Evolutionary conservation across 768 basidiomycete species (phyloP).

Genomic region (Pseudohyphozyma bogoriensis): DNA sequence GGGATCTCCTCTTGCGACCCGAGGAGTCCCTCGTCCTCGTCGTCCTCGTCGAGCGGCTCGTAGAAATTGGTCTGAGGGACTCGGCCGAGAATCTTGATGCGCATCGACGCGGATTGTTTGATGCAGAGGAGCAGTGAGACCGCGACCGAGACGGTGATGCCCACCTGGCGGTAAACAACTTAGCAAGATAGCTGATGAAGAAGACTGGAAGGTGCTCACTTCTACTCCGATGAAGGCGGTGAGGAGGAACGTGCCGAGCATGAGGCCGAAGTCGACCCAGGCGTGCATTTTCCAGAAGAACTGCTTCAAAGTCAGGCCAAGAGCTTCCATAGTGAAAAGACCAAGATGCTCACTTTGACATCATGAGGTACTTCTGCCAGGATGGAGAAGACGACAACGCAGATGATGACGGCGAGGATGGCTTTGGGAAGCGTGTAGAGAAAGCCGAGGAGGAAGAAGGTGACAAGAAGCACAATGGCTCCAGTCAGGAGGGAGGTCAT

Average conservation of each 20-base stretch:
- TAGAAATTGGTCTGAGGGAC: conserved; percentile 80
- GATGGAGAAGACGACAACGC: conserved; percentile 42
- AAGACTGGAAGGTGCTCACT: conserved; percentile 33
- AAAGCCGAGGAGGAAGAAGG: conserved; percentile 79
- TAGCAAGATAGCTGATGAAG: neutral
- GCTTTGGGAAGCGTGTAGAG: conserved; percentile 81
- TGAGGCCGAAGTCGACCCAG: conserved; percentile 80
- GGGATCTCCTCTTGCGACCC: conserved; percentile 49
- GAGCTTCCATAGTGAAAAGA: neutral
- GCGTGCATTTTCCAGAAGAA: conserved; percentile 52
- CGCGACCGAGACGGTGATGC: conserved; percentile 77
- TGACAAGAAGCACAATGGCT: conserved; percentile 50
- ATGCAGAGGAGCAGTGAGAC: conserved; percentile 83
- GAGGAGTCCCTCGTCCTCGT: conserved; percentile 45
- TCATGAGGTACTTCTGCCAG: conserved; percentile 81
- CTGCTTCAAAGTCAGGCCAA: neutral
- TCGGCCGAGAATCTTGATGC: conserved; percentile 86
- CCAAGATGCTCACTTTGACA: conserved; percentile 47
- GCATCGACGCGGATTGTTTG: conserved; percentile 71
- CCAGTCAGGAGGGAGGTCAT: conserved; percentile 47
- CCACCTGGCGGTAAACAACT: conserved; percentile 45
- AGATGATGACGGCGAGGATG: conserved; percentile 76
- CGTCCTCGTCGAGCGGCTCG: conserved; percentile 81
- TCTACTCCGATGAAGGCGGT: conserved; percentile 87
- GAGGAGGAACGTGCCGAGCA: conserved; percentile 75